A percentile compares a stretch with the other conserved stretches of the same genome.
Conservation (phyloP, 345 rosid genomes). For the Aegle marmelos region DNA sequence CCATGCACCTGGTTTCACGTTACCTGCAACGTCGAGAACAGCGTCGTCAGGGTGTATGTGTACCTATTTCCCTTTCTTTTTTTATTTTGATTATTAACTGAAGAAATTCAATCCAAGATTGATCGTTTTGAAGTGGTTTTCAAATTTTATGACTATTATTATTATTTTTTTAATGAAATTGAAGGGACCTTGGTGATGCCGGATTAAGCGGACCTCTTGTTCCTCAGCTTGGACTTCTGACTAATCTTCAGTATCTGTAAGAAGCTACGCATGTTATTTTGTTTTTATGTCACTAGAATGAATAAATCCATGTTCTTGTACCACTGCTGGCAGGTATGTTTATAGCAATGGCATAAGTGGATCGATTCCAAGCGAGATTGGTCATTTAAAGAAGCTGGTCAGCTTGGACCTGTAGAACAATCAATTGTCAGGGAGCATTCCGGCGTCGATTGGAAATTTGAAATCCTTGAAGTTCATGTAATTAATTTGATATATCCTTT, state of each 20-base stretch:
- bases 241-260: constrained; percentile 49
- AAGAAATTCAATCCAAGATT: background rate
- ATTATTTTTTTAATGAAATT: background rate
- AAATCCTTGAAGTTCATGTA: constrained; percentile 34
- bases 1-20: constrained; percentile 53
- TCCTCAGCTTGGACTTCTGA: constrained; percentile 39
- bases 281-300: too few relatives aligned
- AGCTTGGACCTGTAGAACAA: constrained; percentile 37
- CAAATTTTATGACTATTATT: too few relatives aligned
- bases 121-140: background rate
- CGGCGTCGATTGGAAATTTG: constrained; percentile 39
- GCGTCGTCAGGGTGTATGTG: constrained; percentile 34
- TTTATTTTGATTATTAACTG: background rate
- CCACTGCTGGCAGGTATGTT: constrained; percentile 24
- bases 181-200: constrained; percentile 45
- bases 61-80: too few relatives aligned
- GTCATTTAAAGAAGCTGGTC: constrained; percentile 33
- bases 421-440: constrained; percentile 35
- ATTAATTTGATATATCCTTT: constrained; percentile 18
- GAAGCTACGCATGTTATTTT: background rate
- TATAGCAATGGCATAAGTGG: constrained; percentile 28
- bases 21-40: constrained; percentile 28
- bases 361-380: constrained; percentile 35
- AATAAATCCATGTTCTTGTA: background rate
- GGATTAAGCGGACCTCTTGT: constrained; percentile 39